These are phyloP conservation scores for Lactuca sativa DNA, from an alignment of 129 eudicot species.

Conservation along the genomic window DNA sequence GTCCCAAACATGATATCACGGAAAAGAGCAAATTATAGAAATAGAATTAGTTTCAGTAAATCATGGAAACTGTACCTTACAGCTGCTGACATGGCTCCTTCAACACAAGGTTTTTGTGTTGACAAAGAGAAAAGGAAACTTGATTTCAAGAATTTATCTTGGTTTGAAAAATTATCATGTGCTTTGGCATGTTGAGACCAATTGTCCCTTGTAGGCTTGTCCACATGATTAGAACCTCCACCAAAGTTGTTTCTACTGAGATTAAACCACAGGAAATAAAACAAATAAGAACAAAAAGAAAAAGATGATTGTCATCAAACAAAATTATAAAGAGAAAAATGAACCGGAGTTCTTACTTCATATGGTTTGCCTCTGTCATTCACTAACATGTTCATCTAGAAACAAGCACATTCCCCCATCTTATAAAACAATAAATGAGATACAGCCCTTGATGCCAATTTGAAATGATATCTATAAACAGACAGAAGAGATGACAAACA, in stretches of 20 bases:
- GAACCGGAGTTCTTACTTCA: constrained; percentile 41
- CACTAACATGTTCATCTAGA: constrained; percentile 42
- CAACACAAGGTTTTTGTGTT: constrained; percentile 58
- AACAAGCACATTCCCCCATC: constrained; percentile 19
- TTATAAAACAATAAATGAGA: constrained; percentile 12
- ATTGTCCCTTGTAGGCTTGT: constrained; percentile 49
- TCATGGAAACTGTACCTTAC: constrained; percentile 45
- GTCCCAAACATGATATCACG: constrained; percentile 6
- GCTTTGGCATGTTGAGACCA: constrained; percentile 68
- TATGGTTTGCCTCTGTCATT: constrained; percentile 43
- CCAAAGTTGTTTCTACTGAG: constrained; percentile 41
- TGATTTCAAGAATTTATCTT: constrained; percentile 57
- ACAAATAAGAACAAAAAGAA: constrained; percentile 15
- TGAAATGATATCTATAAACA: constrained; percentile 10
- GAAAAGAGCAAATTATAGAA: neutral
- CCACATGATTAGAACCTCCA: constrained; percentile 41
- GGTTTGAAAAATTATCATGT: constrained; percentile 59
- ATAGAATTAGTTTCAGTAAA: neutral
- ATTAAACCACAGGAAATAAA: constrained; percentile 21
- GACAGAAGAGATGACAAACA: constrained; percentile 7
- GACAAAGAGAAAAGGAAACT: constrained; percentile 68
- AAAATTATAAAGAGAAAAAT: constrained; percentile 21
- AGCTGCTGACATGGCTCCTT: constrained; percentile 50
- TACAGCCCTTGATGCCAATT: constrained; percentile 17
- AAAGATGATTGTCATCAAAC: neutral